phyloP scores from a whole-genome alignment of 495 filamentous ascomycete genomes.

The Neurospora cerealis region DNA sequence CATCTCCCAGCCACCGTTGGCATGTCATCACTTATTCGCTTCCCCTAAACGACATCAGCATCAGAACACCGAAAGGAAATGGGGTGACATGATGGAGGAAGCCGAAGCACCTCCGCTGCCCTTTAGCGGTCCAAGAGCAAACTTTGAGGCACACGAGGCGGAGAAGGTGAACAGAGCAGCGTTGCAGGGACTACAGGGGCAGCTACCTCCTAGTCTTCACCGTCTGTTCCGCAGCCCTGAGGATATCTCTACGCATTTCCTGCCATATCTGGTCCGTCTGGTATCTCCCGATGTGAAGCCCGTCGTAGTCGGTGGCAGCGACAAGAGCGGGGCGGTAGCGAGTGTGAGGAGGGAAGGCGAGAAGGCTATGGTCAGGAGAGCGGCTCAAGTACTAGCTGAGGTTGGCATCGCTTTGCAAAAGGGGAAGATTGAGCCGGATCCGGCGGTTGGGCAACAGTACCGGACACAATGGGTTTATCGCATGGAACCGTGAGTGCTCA shows the following conservation, averaged over 20 bases:
- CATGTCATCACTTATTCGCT: slow-evolving; percentile 88
- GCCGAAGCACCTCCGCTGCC: slow-evolving; percentile 49
- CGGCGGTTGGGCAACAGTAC: slow-evolving; percentile 29
- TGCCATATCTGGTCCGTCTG: slow-evolving; percentile 74
- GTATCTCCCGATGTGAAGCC: slow-evolving; percentile 85
- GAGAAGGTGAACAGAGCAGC: slow-evolving; percentile 52
- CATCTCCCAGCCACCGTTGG: slow-evolving; percentile 72
- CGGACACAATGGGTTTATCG: slow-evolving; percentile 70
- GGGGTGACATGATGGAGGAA: slow-evolving; percentile 36
- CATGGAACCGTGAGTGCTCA: slow-evolving; percentile 76
- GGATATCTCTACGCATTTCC: slow-evolving; percentile 64
- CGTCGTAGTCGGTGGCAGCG: slow-evolving; percentile 70
- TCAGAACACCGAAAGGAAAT: slow-evolving; percentile 25
- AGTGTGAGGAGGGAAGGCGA: slow-evolving; percentile 80
- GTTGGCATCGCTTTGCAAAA: slow-evolving; percentile 75
- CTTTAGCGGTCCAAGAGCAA: slow-evolving; percentile 70
- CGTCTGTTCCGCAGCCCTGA: slow-evolving; percentile 69
- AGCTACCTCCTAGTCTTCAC: slow-evolving; percentile 51
- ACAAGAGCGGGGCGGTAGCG: slow-evolving; percentile 56
- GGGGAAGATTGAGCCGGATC: slow-evolving; percentile 59
- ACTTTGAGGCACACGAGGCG: slow-evolving; percentile 68
- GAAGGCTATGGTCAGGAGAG: slow-evolving; percentile 64
- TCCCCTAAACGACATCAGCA: slow-evolving; percentile 39
- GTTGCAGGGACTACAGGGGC: slow-evolving; percentile 41
- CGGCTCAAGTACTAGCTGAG: slow-evolving; percentile 69